Evolutionary conservation across 345 rosid species (phyloP).

Genomic region (Gossypium turneri): DNA sequence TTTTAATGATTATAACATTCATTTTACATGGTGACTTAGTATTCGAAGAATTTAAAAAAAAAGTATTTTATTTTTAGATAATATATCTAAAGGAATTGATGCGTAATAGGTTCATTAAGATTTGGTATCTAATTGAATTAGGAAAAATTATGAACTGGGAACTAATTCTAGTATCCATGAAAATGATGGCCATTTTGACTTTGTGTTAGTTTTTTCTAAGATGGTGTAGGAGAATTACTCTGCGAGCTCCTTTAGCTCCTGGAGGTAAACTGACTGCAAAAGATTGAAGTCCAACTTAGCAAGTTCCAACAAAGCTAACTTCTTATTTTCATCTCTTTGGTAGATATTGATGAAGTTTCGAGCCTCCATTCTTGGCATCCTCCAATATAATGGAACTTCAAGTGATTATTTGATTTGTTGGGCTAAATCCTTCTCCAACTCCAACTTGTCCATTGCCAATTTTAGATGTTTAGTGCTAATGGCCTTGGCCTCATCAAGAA

Average conservation of each 20-base stretch:
- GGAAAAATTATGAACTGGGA: no score
- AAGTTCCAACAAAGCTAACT: neutral
- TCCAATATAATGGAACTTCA: slow-evolving; percentile 6
- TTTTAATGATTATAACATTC: no score
- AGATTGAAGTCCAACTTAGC: slow-evolving; percentile 6
- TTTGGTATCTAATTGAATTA: no score
- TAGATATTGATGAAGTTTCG: slow-evolving; percentile 5
- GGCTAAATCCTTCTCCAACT: neutral
- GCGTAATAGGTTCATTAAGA: no score
- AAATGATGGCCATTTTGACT: no score
- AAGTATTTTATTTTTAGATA: no score
- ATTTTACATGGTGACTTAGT: no score
- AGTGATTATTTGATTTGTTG: slow-evolving; percentile 12
- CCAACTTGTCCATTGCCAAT: neutral
- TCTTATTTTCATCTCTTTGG: neutral
- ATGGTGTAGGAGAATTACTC: neutral
- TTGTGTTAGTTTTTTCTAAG: no score
- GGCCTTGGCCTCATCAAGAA: neutral
- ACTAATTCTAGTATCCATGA: no score
- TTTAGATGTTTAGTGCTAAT: neutral
- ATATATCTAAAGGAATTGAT: no score
- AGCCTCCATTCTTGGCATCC: slow-evolving; percentile 11
- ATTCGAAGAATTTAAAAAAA: no score
- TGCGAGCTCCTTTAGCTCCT: slow-evolving; percentile 5
- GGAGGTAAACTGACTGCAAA: neutral